Evolutionary conservation across 345 rosid genomes (phyloP).

Genomic region (Schrenkiella parvula): DNA sequence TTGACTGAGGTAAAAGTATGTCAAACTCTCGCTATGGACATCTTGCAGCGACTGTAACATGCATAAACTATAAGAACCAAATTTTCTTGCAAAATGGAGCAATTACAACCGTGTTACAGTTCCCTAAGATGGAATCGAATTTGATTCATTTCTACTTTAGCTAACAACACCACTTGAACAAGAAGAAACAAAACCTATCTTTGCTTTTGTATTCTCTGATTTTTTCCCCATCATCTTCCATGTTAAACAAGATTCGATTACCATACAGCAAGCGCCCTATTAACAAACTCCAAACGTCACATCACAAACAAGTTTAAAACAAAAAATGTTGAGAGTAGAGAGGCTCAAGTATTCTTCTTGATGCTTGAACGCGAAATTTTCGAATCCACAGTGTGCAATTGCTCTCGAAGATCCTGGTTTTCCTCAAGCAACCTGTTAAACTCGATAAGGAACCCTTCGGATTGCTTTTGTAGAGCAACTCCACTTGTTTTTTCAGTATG

Average conservation of each 20-base stretch:
- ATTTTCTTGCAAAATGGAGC: background rate
- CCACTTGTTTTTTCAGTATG: slow-evolving; percentile 63
- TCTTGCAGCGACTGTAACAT: no score
- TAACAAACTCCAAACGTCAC: background rate
- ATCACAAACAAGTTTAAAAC: slow-evolving; percentile 3
- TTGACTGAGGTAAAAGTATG: no score
- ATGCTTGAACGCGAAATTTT: slow-evolving; percentile 47
- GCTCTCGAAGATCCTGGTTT: slow-evolving; percentile 60
- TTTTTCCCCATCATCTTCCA: slow-evolving; percentile 3
- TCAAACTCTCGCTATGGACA: no score
- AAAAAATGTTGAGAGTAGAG: background rate
- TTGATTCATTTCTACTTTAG: background rate
- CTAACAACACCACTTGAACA: slow-evolving; percentile 7
- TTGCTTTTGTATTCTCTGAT: background rate
- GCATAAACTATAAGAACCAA: no score
- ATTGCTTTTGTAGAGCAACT: slow-evolving; percentile 77
- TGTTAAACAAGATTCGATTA: background rate
- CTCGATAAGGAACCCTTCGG: slow-evolving; percentile 89
- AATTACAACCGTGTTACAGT: no score
- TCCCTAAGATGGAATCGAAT: background rate
- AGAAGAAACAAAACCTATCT: background rate
- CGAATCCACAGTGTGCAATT: slow-evolving; percentile 57
- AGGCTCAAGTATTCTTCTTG: slow-evolving; percentile 60
- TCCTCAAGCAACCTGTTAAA: slow-evolving; percentile 77
- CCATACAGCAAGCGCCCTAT: background rate